Base-by-base conservation (phyloP, 176 grass and related monocot genomes). In the Phyllostachys edulis region DNA sequence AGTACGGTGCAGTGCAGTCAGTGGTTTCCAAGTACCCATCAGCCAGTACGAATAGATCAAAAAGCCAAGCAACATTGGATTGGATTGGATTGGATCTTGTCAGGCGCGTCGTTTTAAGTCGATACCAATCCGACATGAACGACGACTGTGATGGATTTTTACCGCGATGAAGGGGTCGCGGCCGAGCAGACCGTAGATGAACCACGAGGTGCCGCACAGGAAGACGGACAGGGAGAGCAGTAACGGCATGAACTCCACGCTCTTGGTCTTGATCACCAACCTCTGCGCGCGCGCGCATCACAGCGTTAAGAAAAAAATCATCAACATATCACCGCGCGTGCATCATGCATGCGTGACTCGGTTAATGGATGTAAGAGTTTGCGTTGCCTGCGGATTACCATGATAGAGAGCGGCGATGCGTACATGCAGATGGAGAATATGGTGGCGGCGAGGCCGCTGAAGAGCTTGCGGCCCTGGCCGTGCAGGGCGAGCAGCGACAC, bases 361-460 rank as follows among this genome's bases (percentile, higher is more conserved):
- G 16, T 20, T 39, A 3, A 7, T 59, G 20, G 17, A 20, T 59
- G 29, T 14, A 47, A 47, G 45, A 14, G 45, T 20, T 69, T 3
- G 67, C 21, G 3, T 13, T 70, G 21, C 15, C 20, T 7, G 4
- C 21, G 7, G 13, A 46, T 70, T 91, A 99, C 93, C 96, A 96
- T 99, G 89, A 99, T 90, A 69, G 93, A 96, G 64, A 99, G 96
- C 27, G 96, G 96, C 51, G 96, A 99, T 2, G 91, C 96, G 80
- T 99, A 99, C 96, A 99, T 99, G 91, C 89, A 92, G 60, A 99
- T 94, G 86, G 96, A 99, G 91, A 94, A 96, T 78, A 96, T 62
- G 78, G 91, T 87, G 63, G 93, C 91, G 76, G 91, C 93, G 50
- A 94, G 81, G 84, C 96, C 96, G 67, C 96, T 96, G 84, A 99